These are phyloP conservation scores for Cucumis variabilis DNA, from an alignment of 331 rosid genomes.

Conservation along the genomic window DNA sequence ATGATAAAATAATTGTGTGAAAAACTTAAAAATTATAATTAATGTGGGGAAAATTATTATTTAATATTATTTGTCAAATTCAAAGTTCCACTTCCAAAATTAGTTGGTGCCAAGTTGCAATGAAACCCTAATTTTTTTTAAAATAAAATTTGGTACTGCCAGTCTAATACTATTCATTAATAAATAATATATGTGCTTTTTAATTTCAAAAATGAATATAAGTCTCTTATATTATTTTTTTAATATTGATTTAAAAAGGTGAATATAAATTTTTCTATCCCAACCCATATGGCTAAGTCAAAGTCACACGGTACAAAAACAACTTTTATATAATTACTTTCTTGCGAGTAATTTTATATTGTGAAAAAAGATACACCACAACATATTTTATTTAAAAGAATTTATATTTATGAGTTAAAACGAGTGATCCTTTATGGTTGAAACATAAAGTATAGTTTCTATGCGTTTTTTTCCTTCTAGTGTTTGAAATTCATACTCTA, in stretches of 20 bases:
- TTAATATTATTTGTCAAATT: neutral
- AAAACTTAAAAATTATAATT: neutral
- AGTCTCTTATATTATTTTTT: neutral
- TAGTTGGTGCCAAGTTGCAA: conserved; percentile 26
- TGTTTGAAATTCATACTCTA: too few relatives aligned
- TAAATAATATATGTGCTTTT: neutral
- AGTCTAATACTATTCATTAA: conserved; percentile 17
- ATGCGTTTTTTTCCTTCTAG: too few relatives aligned
- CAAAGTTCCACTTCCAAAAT: conserved; percentile 19
- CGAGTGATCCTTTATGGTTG: too few relatives aligned
- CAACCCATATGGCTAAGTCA: neutral
- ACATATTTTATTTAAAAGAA: neutral
- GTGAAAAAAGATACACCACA: neutral
- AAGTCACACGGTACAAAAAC: neutral
- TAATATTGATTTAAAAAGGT: neutral
- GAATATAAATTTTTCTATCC: neutral
- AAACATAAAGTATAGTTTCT: too few relatives aligned
- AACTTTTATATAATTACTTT: neutral
- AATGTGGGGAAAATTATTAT: neutral
- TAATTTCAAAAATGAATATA: neutral
- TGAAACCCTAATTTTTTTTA: neutral
- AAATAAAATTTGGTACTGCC: neutral
- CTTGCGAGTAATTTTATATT: neutral
- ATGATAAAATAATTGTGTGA: neutral
- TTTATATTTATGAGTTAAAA: neutral